Base-by-base conservation (phyloP, 2,329 filamentous ascomycete species). In the Furcasterigmium sp. region DNA sequence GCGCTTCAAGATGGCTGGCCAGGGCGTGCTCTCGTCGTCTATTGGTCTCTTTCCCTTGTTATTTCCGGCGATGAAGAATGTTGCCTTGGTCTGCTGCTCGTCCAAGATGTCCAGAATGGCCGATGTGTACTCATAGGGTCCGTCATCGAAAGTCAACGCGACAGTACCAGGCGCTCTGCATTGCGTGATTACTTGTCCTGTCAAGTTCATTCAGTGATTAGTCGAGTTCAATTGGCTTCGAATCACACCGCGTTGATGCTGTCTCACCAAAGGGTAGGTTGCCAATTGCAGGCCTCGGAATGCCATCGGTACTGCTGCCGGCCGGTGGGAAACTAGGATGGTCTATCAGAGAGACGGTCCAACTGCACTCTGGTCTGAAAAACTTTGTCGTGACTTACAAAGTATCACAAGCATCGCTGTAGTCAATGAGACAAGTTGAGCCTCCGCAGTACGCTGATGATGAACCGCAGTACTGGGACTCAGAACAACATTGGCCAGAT, bases 111-210 rank as follows among this genome's bases (percentile, higher is more conserved):
- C 61, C 17, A 76, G 62, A 4, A 76, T 53, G 9, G 57, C 53
- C 9, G 53, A 52, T 3, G 72, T 76, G 51, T 66, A 72, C 4
- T 51, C 43, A 44, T 59, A 68, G 0, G 72, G 71, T 0, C 70
- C 70, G 40, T 75, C 71, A 46, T 74, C 72, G 50, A 68, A 72
- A 1, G 69, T 73, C 26, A 75, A 54, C 4, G 71, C 70, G 34
- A 70, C 55, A 44, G 57, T 55, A n/a, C 62, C 64, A 2, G 61
- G 59, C 11, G 45, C 46, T 4, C 51, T 58, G 49, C 66, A 70
- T 42, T 56, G 58, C 1, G 56, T 70, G 47, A 68, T 63, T 43
- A 54, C 46, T 28, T 49, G 53, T 28, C 63, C 62, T 65, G 34
- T 26, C 23, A 26, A 26, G 23, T 19, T 10, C 18, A 2, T 17